phyloP scores from a whole-genome alignment of 495 filamentous ascomycete genomes.

The Aspergillus hancockii region DNA sequence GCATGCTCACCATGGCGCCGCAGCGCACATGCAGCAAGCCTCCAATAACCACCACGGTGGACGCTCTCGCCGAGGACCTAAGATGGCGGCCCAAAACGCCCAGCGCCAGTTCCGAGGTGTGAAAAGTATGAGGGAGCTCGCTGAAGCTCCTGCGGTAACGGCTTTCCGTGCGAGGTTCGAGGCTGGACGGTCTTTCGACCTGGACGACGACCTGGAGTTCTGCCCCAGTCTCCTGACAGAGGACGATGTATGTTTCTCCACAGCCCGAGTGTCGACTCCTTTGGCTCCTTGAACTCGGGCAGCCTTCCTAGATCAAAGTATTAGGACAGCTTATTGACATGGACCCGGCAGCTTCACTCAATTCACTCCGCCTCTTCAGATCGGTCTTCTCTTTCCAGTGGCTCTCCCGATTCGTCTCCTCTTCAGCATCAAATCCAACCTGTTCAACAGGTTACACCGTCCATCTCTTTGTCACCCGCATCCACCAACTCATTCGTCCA shows the following conservation, averaged over 20 bases:
- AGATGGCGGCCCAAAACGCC: conserved; percentile 75
- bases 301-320: background rate
- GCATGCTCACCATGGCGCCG: conserved; percentile 50
- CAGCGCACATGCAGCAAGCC: conserved; percentile 44
- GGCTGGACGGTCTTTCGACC: conserved; percentile 89
- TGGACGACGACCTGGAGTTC: conserved; percentile 97
- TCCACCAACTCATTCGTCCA: conserved; percentile 67
- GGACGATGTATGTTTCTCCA: conserved; percentile 79
- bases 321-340: conserved; percentile 19
- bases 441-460: conserved; percentile 71
- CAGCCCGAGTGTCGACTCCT: conserved; percentile 9
- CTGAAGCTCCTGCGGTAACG: conserved; percentile 70
- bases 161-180: conserved; percentile 85
- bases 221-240: conserved; percentile 92
- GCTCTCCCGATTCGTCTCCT: conserved; percentile 90
- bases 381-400: conserved; percentile 89
- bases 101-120: conserved; percentile 84
- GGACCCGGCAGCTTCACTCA: conserved; percentile 67
- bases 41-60: conserved; percentile 79
- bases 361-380: conserved; percentile 89
- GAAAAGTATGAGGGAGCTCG: conserved; percentile 85
- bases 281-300: conserved; percentile 2
- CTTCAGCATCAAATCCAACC: conserved; percentile 77
- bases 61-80: conserved; percentile 83
- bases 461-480: conserved; percentile 77